phyloP scores from a whole-genome alignment of 805 yeast species.

The Yarrowia sp. region DNA sequence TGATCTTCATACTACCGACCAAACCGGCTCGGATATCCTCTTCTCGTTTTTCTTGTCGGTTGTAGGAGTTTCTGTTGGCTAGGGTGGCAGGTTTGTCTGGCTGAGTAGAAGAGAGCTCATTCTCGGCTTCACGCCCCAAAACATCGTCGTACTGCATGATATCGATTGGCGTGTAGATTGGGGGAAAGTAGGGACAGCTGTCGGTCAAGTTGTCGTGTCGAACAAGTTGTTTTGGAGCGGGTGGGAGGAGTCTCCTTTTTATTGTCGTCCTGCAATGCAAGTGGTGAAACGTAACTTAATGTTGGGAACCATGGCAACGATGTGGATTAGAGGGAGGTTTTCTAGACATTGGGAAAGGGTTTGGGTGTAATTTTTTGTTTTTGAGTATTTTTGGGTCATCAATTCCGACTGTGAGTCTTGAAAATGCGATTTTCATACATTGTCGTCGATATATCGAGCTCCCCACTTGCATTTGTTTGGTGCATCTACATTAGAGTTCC shows the following conservation, averaged over 20 bases:
- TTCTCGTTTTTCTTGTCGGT: not conserved
- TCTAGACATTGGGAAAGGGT: too few relatives aligned
- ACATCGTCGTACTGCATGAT: constrained; percentile 24
- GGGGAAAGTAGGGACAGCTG: not conserved
- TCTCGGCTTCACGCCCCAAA: constrained; percentile 23
- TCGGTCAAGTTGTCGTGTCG: constrained; percentile 1
- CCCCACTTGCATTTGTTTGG: not conserved
- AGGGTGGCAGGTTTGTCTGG: constrained; percentile 12
- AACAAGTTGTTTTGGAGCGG: not conserved
- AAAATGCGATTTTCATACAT: too few relatives aligned
- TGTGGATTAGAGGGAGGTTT: too few relatives aligned
- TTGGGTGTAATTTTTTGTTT: not conserved
- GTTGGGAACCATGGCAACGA: not conserved
- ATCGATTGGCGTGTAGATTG: not conserved
- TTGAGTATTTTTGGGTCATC: not conserved
- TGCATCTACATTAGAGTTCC: constrained; percentile 9
- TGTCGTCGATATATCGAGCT: not conserved
- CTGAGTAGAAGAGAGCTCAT: constrained; percentile 17
- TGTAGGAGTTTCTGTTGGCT: constrained; percentile 2
- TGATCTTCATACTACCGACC: constrained; percentile 4
- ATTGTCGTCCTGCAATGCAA: constrained; percentile 4
- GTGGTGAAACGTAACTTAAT: not conserved
- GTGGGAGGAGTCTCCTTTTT: constrained; percentile 2
- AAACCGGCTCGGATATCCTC: not conserved
- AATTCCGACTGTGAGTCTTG: too few relatives aligned